phyloP scores from a whole-genome alignment of 495 filamentous ascomycete species.

The Tuber calosporum region DNA sequence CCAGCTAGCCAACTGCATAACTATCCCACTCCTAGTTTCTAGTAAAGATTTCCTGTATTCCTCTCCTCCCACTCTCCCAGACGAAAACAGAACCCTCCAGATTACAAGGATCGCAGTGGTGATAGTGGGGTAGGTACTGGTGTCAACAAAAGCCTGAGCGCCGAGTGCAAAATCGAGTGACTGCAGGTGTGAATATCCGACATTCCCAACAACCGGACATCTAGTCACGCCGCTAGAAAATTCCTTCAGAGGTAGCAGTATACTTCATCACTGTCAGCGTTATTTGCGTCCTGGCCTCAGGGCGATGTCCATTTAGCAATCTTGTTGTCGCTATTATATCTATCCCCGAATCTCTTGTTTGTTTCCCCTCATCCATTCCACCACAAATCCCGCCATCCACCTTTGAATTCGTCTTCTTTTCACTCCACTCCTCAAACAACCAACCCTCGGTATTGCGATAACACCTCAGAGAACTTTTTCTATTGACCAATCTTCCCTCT shows the following conservation, averaged over 20 bases:
- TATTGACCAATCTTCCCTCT: background rate
- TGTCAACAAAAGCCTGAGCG: background rate
- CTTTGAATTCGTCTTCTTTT: background rate
- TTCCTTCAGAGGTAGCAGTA: background rate
- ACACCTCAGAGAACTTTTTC: background rate
- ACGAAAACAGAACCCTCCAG: background rate
- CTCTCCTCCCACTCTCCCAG: background rate
- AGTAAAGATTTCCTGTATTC: background rate
- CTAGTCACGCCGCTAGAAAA: background rate
- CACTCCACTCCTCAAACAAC: background rate
- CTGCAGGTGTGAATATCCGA: background rate
- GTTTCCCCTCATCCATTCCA: slow-evolving; percentile 1
- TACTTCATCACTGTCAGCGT: background rate
- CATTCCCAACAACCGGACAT: background rate
- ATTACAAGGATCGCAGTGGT: background rate
- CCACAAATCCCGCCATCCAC: background rate
- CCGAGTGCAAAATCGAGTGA: background rate
- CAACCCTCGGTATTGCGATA: background rate
- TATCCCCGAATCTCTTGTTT: background rate
- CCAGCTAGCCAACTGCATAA: background rate
- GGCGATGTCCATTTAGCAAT: background rate
- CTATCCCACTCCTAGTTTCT: background rate
- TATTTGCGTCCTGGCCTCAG: background rate
- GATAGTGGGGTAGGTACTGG: background rate
- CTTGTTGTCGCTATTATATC: background rate